These are phyloP conservation scores for Cryphonectria japonica DNA, from an alignment of 2,329 filamentous ascomycete genomes.

Conservation along the genomic window DNA sequence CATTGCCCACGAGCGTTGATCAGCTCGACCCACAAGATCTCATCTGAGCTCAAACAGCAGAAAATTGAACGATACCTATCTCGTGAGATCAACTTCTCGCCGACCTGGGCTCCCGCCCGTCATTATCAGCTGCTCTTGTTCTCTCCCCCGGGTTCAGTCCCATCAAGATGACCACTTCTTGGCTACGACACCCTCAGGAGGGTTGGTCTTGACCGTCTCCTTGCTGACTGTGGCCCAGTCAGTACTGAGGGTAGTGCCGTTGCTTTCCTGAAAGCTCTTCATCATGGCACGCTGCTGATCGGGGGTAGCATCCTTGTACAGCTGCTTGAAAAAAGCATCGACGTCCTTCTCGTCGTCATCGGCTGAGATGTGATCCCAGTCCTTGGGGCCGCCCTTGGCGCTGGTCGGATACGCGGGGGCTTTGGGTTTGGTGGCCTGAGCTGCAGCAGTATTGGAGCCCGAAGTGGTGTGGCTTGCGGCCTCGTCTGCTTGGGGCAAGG, in stretches of 20 bases:
- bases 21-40: not conserved
- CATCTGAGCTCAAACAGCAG: slow-evolving; percentile 25
- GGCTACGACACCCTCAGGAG: slow-evolving; percentile 77
- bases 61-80: not conserved
- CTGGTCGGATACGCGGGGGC: slow-evolving; percentile 80
- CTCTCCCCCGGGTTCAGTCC: not conserved
- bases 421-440: slow-evolving; percentile 14
- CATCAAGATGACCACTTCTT: slow-evolving; percentile 63
- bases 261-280: slow-evolving; percentile 95
- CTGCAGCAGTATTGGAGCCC: not conserved
- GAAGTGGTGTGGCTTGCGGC: not conserved
- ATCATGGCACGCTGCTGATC: slow-evolving; percentile 94
- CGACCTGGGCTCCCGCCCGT: not conserved
- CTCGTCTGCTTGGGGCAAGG: not conserved
- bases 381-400: slow-evolving; percentile 78
- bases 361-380: slow-evolving; percentile 81
- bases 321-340: slow-evolving; percentile 85
- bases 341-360: slow-evolving; percentile 66
- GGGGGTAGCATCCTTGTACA: slow-evolving; percentile 76
- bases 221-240: slow-evolving; percentile 84
- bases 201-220: slow-evolving; percentile 70
- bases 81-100: not conserved
- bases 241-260: slow-evolving; percentile 89
- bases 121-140: not conserved
- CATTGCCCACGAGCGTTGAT: not conserved